phyloP scores from a whole-genome alignment of 2,329 filamentous ascomycete species.

The Epichloe hybrida region DNA sequence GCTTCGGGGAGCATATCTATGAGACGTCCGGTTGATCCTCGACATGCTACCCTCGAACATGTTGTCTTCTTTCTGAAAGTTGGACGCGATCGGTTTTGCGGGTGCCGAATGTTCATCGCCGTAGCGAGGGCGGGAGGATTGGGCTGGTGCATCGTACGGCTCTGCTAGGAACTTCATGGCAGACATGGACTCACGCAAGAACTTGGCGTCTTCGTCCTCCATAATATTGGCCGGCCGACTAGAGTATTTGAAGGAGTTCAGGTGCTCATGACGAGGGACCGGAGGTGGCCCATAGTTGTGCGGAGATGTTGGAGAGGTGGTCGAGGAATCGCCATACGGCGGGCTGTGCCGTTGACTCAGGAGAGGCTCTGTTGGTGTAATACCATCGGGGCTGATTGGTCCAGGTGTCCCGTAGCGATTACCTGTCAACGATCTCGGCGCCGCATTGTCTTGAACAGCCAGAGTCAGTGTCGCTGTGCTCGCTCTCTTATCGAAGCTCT shows the following conservation, averaged over 20 bases:
- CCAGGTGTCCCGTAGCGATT: slow-evolving; percentile 29
- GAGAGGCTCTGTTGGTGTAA: slow-evolving; percentile 28
- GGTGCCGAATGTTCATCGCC: slow-evolving; percentile 25
- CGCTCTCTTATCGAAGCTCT: slow-evolving; percentile 40
- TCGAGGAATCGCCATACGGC: slow-evolving; percentile 24
- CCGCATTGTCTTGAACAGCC: slow-evolving; percentile 24
- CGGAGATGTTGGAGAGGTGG: background rate
- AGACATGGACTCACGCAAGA: slow-evolving; percentile 38
- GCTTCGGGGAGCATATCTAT: slow-evolving; percentile 21
- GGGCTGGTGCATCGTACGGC: slow-evolving; percentile 9
- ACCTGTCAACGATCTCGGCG: slow-evolving; percentile 32
- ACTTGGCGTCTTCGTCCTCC: slow-evolving; percentile 39
- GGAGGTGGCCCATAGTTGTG: slow-evolving; percentile 12
- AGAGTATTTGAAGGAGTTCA: slow-evolving; percentile 17
- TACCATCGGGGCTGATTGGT: slow-evolving; percentile 34
- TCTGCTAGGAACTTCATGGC: slow-evolving; percentile 32
- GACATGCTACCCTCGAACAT: slow-evolving; percentile 37
- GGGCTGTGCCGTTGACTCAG: slow-evolving; percentile 39
- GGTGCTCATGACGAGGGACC: slow-evolving; percentile 21
- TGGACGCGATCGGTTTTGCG: slow-evolving; percentile 15
- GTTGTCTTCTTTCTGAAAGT: slow-evolving; percentile 35
- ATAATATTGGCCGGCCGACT: slow-evolving; percentile 24
- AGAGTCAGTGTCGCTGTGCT: slow-evolving; percentile 35
- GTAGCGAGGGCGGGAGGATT: slow-evolving; percentile 24
- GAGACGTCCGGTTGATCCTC: slow-evolving; percentile 22